phyloP scores from a whole-genome alignment of 2,329 filamentous ascomycete genomes.

The Fusarium nodosum region DNA sequence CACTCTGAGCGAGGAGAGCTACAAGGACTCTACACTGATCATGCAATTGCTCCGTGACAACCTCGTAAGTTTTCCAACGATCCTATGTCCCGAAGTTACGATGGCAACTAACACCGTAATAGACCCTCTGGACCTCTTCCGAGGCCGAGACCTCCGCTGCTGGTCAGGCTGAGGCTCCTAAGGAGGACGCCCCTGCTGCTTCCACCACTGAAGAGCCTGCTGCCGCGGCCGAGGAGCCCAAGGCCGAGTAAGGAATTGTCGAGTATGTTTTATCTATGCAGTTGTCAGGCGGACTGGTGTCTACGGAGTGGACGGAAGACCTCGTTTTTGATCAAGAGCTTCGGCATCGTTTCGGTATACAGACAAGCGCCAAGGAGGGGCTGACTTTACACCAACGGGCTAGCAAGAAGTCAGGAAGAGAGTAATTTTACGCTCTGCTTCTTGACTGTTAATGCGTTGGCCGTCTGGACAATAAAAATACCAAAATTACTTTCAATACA shows the following conservation, averaged over 20 bases:
- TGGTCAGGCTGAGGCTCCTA: constrained; percentile 64
- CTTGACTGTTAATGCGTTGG: constrained; percentile 68
- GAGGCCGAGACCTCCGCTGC: constrained; percentile 86
- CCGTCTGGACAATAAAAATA: constrained; percentile 70
- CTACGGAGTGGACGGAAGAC: constrained; percentile 73
- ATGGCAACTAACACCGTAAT: constrained; percentile 50
- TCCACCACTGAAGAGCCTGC: constrained; percentile 70
- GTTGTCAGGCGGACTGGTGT: constrained; percentile 69
- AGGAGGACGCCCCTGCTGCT: constrained; percentile 64
- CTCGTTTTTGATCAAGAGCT: constrained; percentile 65
- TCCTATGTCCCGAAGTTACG: neutral
- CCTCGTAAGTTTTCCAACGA: constrained; percentile 72
- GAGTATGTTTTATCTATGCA: constrained; percentile 50
- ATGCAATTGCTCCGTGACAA: constrained; percentile 99
- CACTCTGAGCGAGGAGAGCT: constrained; percentile 97
- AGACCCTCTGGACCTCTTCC: constrained; percentile 99
- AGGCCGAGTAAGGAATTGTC: constrained; percentile 70
- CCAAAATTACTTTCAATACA: constrained; percentile 61
- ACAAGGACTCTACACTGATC: constrained; percentile 98
- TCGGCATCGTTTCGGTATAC: constrained; percentile 64
- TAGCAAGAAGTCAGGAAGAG: constrained; percentile 58
- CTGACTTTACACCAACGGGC: constrained; percentile 56
- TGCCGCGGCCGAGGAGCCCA: constrained; percentile 72
- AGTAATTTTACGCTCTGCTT: constrained; percentile 66
- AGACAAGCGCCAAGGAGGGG: constrained; percentile 57